Evolutionary conservation across 2,329 filamentous ascomycete genomes (phyloP).

Genomic region (Moelleriella libera): DNA sequence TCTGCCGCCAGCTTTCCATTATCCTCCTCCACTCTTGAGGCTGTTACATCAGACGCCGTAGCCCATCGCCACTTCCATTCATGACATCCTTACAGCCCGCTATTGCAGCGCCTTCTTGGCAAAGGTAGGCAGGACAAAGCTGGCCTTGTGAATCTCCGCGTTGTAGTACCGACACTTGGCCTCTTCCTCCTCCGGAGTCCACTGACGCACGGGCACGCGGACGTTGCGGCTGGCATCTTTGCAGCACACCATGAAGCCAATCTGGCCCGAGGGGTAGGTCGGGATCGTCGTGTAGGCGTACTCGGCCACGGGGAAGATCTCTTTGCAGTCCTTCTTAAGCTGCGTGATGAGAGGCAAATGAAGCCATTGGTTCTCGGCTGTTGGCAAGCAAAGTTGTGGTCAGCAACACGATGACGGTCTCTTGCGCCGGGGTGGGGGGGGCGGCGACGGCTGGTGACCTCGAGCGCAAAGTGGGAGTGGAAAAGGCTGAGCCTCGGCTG

Average conservation of each 20-base stretch:
- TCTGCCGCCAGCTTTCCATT: too few species aligned
- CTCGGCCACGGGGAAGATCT: conserved; percentile 94
- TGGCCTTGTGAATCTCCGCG: conserved; percentile 87
- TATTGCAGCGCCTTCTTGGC: conserved; percentile 63
- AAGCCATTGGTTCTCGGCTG: conserved; percentile 99
- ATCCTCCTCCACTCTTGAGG: background rate
- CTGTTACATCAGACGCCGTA: too few species aligned
- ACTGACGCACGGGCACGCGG: conserved; percentile 69
- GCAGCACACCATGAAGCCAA: conserved; percentile 99
- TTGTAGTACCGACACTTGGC: conserved; percentile 96
- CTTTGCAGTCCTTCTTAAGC: conserved; percentile 92
- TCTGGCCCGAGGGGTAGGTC: conserved; percentile 97
- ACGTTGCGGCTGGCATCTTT: conserved; percentile 81
- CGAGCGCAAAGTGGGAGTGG: background rate
- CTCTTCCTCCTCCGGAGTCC: conserved; percentile 79
- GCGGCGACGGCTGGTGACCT: background rate
- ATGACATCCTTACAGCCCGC: conserved; percentile 2
- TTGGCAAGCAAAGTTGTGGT: conserved; percentile 5
- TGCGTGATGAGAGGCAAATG: conserved; percentile 86
- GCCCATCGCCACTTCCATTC: too few species aligned
- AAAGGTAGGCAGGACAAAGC: conserved; percentile 88
- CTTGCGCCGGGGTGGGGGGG: too few species aligned
- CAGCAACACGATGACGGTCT: conserved; percentile 1
- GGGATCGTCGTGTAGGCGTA: conserved; percentile 99
- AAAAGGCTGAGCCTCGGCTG: background rate